Percentiles rank a stretch among this genome's conserved stretches.
Conservation (phyloP, 371 early-diverging fungal species). For the Mucor velutinosus region DNA sequence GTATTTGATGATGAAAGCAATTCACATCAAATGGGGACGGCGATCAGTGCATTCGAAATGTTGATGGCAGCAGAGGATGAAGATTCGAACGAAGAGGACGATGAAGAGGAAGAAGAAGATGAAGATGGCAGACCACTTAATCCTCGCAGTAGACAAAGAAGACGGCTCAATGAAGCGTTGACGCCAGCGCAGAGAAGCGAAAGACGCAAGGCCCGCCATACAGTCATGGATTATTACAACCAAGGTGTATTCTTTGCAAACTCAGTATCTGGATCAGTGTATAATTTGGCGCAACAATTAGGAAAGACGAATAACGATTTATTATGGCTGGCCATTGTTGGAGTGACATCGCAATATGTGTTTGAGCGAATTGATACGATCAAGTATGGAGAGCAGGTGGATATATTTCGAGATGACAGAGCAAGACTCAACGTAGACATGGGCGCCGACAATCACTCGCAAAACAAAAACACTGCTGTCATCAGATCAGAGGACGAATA, state of each 20-base stretch:
- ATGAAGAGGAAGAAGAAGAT: slow-evolving; percentile 33
- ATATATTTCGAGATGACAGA: slow-evolving; percentile 62
- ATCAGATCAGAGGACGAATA: slow-evolving; percentile 69
- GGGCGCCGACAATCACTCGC: slow-evolving; percentile 2
- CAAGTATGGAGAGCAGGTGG: slow-evolving; percentile 56
- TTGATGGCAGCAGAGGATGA: slow-evolving; percentile 48
- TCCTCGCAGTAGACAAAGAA: slow-evolving; percentile 35
- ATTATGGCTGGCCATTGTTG: slow-evolving; percentile 74
- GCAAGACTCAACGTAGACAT: slow-evolving; percentile 48
- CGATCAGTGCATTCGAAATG: slow-evolving; percentile 69
- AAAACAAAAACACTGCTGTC: slow-evolving; percentile 6
- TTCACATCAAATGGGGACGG: slow-evolving; percentile 56
- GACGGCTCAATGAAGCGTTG: slow-evolving; percentile 25
- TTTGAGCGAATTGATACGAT: slow-evolving; percentile 64
- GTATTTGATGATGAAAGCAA: slow-evolving; percentile 83
- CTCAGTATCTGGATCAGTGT: slow-evolving; percentile 58
- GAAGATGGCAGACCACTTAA: slow-evolving; percentile 21
- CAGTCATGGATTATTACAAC: slow-evolving; percentile 59
- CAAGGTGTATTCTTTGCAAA: slow-evolving; percentile 60
- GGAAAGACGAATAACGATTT: slow-evolving; percentile 60
- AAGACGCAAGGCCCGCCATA: slow-evolving; percentile 29
- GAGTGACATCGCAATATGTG: slow-evolving; percentile 71
- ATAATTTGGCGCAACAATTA: slow-evolving; percentile 58
- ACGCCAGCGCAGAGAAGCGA: slow-evolving; percentile 2
- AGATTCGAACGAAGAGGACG: slow-evolving; percentile 29